These are phyloP conservation scores for Pythium chondricola DNA, from an alignment of 352 stramenopile genomes.

Conservation along the genomic window DNA sequence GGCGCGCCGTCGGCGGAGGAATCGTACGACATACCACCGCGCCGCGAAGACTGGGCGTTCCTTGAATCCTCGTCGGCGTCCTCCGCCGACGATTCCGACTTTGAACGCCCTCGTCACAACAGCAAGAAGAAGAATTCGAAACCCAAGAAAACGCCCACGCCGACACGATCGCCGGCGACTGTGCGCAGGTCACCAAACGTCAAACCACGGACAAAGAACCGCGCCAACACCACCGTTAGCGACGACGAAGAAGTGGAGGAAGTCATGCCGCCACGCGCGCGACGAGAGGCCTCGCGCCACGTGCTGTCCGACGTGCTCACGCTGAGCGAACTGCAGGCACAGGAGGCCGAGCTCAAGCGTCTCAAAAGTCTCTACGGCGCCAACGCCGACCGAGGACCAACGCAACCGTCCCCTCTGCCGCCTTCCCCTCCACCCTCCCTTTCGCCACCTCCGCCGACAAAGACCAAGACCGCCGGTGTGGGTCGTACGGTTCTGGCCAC, in stretches of 20 bases:
- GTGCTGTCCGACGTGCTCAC: slow-evolving; percentile 29
- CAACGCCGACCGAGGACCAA: slow-evolving; percentile 1
- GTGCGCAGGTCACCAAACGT: too few relatives aligned
- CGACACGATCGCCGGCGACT: too few relatives aligned
- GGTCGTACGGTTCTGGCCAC: slow-evolving; percentile 12
- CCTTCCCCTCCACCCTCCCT: not conserved
- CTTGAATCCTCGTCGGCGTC: slow-evolving; percentile 9
- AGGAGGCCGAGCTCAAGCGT: slow-evolving; percentile 29
- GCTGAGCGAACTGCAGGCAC: slow-evolving; percentile 57
- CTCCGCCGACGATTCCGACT: slow-evolving; percentile 16
- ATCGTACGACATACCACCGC: not conserved
- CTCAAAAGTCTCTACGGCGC: slow-evolving; percentile 3
- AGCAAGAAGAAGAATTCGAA: not conserved
- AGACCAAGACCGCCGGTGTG: not conserved
- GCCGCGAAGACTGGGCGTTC: slow-evolving; percentile 13
- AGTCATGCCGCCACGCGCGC: slow-evolving; percentile 1
- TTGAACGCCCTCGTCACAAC: slow-evolving; percentile 2
- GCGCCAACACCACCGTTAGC: not conserved
- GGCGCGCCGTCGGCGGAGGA: not conserved
- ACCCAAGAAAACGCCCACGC: slow-evolving; percentile 1
- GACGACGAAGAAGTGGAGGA: slow-evolving; percentile 6
- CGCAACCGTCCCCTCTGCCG: not conserved
- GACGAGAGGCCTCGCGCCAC: not conserved
- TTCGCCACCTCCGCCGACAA: not conserved
- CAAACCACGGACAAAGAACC: not conserved